Evolutionary conservation across 2,329 filamentous ascomycete species (phyloP), one percentile per base, ranked within the genome.

Genomic region (Aspergillus piperis): DNA sequence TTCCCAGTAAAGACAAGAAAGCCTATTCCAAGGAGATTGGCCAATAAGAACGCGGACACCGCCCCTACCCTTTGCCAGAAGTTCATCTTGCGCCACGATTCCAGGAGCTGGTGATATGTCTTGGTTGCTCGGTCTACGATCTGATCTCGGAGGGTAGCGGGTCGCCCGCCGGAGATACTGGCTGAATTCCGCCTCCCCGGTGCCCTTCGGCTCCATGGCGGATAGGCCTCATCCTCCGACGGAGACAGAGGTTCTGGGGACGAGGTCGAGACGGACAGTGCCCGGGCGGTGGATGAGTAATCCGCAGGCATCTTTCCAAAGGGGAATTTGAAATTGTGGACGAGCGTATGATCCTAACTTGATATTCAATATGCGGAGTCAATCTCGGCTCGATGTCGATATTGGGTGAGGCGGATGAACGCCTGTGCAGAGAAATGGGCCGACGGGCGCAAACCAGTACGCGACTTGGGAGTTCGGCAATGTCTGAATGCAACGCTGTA

Each of bases 1-100:
- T 83, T 79, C 74, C 94, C 88, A 64, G 88, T 91, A 81, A 91
- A 95, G 63, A 94, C 75, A 58, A 96, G 79, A 73, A 91, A 88
- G 4, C 92, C 78, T 56, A 96, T 79, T 27, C 82, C 78, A 11
- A 91, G 70, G 8, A 85, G 80, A 58, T 83, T 75, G n/a, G 81
- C 64, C 0, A 82, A 71, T 15, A 89, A 52, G 8, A 80, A 77
- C 23, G 78, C 85, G 3, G 82, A 61, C 11, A 83, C 74, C 19
- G 88, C 80, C 19, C 88, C 79, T 6, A 86, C 75, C 67, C 85
- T 85, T 75, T 96, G 89, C 58, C 86, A 70, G 1, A 84, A 65
- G 2, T 73, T 78, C 76, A 82, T 75, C 51, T 71, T 71, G 52
- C 70, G 64, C 71, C 76, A 80, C 41, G 75, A 69, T 36, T 70